Conservation (phyloP, 2,329 filamentous ascomycete species). For the Talaromyces sp. region DNA sequence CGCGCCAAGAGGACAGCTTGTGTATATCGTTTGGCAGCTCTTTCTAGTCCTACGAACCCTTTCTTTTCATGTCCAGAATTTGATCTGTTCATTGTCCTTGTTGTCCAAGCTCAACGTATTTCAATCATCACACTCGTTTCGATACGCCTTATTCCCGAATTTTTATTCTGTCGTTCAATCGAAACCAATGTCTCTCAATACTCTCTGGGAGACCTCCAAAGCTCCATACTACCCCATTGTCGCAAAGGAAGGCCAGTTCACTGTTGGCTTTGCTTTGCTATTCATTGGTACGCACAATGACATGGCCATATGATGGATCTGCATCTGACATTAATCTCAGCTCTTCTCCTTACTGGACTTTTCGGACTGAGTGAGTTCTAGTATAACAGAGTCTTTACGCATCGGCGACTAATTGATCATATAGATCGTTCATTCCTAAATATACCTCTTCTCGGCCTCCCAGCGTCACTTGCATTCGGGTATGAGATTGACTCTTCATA, state of each 20-base stretch:
- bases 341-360: slow-evolving; percentile 66
- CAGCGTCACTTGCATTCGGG: slow-evolving; percentile 86
- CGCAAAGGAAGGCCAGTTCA: slow-evolving; percentile 79
- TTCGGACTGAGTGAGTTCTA: slow-evolving; percentile 77
- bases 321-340: slow-evolving; percentile 32
- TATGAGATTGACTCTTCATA: slow-evolving; percentile 48
- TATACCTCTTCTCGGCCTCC: slow-evolving; percentile 73
- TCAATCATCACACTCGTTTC: not conserved
- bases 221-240: slow-evolving; percentile 77
- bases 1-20: slow-evolving; percentile 22
- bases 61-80: not conserved
- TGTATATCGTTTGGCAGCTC: not conserved
- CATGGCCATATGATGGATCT: not conserved
- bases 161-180: not conserved
- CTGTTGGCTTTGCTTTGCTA: slow-evolving; percentile 72
- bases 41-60: not conserved
- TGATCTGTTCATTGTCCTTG: not conserved
- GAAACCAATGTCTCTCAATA: slow-evolving; percentile 63
- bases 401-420: slow-evolving; percentile 14
- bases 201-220: slow-evolving; percentile 91
- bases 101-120: not conserved
- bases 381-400: not conserved
- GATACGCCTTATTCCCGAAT: not conserved
- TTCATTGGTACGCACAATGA: slow-evolving; percentile 52
- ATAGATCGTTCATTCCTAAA: slow-evolving; percentile 77